A percentile compares a stretch with the other conserved stretches of the same genome.
Conservation (phyloP, 148 eudicot species). For the Diospyros kaki region DNA sequence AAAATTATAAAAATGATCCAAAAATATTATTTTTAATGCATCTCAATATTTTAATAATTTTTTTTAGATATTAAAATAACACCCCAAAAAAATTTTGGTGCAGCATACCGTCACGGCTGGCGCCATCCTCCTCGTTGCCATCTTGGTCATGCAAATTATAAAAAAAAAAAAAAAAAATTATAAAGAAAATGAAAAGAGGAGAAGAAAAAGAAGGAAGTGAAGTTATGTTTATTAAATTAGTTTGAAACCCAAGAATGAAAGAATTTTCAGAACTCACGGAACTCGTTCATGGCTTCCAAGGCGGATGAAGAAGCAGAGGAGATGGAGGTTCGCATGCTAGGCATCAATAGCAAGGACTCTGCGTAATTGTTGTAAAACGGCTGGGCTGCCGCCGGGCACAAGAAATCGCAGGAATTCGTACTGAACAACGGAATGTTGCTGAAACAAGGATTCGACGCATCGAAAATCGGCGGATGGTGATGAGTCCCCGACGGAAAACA, state of each 20-base stretch:
- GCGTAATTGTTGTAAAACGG: slow-evolving; percentile 4
- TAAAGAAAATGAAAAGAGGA: no score
- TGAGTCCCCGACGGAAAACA: slow-evolving; percentile 17
- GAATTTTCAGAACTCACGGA: slow-evolving; percentile 2
- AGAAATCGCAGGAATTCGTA: slow-evolving; percentile 24
- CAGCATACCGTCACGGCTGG: no score
- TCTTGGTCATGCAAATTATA: no score
- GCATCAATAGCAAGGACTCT: slow-evolving; percentile 3
- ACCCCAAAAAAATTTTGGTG: no score
- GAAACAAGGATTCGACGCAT: slow-evolving; percentile 22
- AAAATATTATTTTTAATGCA: no score
- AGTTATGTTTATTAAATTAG: not conserved
- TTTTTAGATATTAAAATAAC: no score
- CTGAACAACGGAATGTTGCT: slow-evolving; percentile 28
- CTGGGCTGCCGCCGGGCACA: slow-evolving; percentile 17
- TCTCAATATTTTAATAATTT: no score
- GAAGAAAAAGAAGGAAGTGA: no score
- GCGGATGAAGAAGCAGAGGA: not conserved
- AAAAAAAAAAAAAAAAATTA: no score
- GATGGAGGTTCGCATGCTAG: slow-evolving; percentile 3
- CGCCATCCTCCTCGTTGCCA: no score
- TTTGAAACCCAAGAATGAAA: not conserved
- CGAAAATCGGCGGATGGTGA: slow-evolving; percentile 21
- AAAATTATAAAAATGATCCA: no score
- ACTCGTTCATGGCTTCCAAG: slow-evolving; percentile 1